Evolutionary conservation across 345 rosid genomes (phyloP).

Genomic region (Orychophragmus violaceus): DNA sequence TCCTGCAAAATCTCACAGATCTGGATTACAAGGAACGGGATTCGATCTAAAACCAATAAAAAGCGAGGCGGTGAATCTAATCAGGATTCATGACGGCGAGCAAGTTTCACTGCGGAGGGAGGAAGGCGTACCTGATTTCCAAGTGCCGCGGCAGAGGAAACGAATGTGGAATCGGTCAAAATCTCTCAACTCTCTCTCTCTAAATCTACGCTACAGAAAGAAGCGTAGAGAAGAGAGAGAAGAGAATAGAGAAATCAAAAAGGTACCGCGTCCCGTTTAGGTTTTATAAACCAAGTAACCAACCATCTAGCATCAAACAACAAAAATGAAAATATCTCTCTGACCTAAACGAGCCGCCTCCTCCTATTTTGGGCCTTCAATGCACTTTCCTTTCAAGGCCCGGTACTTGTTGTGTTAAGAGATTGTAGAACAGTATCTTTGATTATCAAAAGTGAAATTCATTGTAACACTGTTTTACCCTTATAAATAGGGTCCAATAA

Average conservation of each 20-base stretch:
- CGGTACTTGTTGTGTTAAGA: conserved; percentile 47
- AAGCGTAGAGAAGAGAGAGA: conserved; percentile 22
- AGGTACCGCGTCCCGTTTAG: conserved; percentile 6
- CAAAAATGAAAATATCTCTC: neutral
- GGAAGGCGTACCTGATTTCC: conserved; percentile 8
- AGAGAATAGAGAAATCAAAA: neutral
- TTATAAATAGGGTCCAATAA: neutral
- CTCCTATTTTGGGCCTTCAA: conserved; percentile 3
- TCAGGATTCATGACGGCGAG: neutral
- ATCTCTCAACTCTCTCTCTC: conserved; percentile 22
- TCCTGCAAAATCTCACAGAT: neutral
- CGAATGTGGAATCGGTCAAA: neutral
- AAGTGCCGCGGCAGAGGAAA: neutral
- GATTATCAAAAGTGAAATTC: neutral
- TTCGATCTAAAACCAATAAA: neutral
- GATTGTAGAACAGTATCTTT: neutral
- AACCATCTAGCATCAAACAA: neutral
- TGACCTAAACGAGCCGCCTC: conserved; percentile 18
- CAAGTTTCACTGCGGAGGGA: neutral
- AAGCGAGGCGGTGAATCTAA: neutral
- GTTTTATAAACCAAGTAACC: neutral
- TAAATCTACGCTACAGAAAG: conserved; percentile 25
- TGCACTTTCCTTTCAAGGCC: neutral
- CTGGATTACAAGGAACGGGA: neutral
- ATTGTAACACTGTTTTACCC: neutral